phyloP scores from a whole-genome alignment of 78 protist genomes.

The Dictyostelium firmibasis region DNA sequence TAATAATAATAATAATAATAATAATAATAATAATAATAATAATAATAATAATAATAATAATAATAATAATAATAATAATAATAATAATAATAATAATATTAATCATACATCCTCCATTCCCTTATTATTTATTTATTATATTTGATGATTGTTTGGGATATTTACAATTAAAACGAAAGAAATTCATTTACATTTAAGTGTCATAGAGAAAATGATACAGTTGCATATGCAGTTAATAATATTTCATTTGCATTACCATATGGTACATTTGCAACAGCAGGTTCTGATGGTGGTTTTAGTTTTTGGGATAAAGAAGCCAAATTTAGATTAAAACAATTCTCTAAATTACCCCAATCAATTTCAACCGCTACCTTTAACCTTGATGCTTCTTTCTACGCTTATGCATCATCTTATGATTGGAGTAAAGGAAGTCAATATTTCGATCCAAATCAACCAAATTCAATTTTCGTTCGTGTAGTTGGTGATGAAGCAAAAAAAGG shows the following conservation, averaged over 20 bases:
- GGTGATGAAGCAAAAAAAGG: slow-evolving; percentile 41
- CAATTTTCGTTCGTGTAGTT: slow-evolving; percentile 15
- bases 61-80: background rate
- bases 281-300: slow-evolving; percentile 92
- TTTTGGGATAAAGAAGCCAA: slow-evolving; percentile 92
- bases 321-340: slow-evolving; percentile 83
- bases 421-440: slow-evolving; percentile 33
- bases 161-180: background rate
- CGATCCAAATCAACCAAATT: slow-evolving; percentile 7
- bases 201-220: slow-evolving; percentile 88
- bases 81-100: background rate
- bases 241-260: slow-evolving; percentile 87
- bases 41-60: background rate
- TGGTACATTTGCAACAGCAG: slow-evolving; percentile 95
- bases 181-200: slow-evolving; percentile 93
- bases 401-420: slow-evolving; percentile 95
- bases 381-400: slow-evolving; percentile 92
- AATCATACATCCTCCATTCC: background rate
- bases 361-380: slow-evolving; percentile 66
- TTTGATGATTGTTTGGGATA: background rate
- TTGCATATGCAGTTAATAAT: slow-evolving; percentile 87
- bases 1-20: background rate
- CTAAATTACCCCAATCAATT: slow-evolving; percentile 56
- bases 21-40: background rate
- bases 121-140: background rate